Percentiles rank a stretch among this genome's conserved stretches.
Evolutionary conservation across 306 rosid genomes (phyloP).

Genomic region (Trichosanthes truncata): DNA sequence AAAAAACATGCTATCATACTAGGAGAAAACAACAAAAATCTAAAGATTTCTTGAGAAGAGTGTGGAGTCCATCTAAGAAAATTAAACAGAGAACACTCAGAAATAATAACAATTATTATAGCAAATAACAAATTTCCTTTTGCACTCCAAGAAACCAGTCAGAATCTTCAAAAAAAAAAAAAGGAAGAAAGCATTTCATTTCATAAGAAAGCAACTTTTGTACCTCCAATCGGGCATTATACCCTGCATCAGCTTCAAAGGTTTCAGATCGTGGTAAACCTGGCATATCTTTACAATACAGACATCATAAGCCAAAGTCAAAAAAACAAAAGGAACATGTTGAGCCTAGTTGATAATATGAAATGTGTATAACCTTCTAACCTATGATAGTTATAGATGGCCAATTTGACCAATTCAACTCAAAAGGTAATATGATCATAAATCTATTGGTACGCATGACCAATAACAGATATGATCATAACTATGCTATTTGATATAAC

Average conservation of each 20-base stretch:
- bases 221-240: constrained; percentile 72
- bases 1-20: background rate
- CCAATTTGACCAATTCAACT: background rate
- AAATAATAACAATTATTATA: background rate
- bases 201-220: constrained; percentile 10
- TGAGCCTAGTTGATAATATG: background rate
- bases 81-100: background rate
- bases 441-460: background rate
- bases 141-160: background rate
- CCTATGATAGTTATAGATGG: background rate
- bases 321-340: constrained; percentile 4
- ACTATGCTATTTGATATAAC: background rate
- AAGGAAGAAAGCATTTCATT: background rate
- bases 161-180: background rate
- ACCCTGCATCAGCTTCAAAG: constrained; percentile 46
- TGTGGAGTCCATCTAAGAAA: background rate
- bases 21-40: constrained; percentile 1
- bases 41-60: background rate
- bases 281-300: constrained; percentile 12
- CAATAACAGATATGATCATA: background rate
- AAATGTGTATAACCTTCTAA: background rate
- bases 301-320: constrained; percentile 6
- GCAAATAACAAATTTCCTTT: background rate
- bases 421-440: background rate
- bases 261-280: constrained; percentile 37